Conservation (phyloP, 2,329 filamentous ascomycete genomes). For the Neoarthrinium moseri region DNA sequence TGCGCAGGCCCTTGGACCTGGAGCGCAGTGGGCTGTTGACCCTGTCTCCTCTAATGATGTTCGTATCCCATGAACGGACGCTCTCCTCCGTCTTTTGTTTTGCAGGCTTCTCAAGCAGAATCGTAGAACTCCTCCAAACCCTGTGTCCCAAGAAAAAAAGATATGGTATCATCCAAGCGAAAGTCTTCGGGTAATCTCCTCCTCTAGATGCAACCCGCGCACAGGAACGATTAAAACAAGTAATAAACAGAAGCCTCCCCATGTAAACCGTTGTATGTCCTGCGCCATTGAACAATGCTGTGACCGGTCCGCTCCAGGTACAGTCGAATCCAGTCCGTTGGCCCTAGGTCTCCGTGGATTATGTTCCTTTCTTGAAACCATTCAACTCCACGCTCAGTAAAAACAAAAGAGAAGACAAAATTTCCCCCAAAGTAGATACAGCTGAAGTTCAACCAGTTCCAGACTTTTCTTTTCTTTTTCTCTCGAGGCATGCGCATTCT, state of each 20-base stretch:
- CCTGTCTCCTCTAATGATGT: constrained; percentile 3
- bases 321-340: constrained; percentile 18
- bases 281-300: constrained; percentile 30
- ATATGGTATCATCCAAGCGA: constrained; percentile 33
- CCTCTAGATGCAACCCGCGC: constrained; percentile 20
- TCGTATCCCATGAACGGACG: too few relatives aligned
- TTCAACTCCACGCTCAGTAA: constrained; percentile 31
- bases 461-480: constrained; percentile 9
- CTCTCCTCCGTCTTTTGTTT: too few relatives aligned
- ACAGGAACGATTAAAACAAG: constrained; percentile 17
- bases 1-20: too few relatives aligned
- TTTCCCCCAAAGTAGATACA: constrained; percentile 24
- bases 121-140: too few relatives aligned
- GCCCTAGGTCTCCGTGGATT: constrained; percentile 19
- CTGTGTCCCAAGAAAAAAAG: constrained; percentile 16
- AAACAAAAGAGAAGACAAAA: constrained; percentile 25
- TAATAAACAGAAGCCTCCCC: constrained; percentile 20
- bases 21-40: constrained; percentile 1
- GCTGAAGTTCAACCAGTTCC: constrained; percentile 1
- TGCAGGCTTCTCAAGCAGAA: too few relatives aligned
- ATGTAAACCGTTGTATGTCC: constrained; percentile 20
- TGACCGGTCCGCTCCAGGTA: constrained; percentile 18
- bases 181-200: constrained; percentile 22
- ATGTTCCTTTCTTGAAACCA: constrained; percentile 20
- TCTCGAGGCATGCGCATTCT: constrained; percentile 9